Evolutionary conservation across 768 basidiomycete genomes (phyloP).

Genomic region (Tricholoma saponaceum): DNA sequence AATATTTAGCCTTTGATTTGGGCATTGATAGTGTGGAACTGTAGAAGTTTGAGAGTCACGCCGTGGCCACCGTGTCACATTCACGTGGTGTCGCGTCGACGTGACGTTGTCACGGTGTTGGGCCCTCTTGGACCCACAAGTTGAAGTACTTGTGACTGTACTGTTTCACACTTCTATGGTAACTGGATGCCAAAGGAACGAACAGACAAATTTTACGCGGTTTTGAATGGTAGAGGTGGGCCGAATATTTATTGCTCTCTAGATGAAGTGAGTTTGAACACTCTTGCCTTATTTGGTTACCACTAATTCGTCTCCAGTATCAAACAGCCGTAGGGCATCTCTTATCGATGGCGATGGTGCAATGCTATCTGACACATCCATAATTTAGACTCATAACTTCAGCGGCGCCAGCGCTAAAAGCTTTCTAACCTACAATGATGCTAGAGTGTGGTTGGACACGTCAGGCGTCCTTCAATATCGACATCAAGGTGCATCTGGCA

Average conservation of each 20-base stretch:
- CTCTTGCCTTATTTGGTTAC: not conserved
- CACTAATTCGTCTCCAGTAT: conserved; percentile 2
- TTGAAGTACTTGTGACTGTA: not conserved
- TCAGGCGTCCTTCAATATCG: not conserved
- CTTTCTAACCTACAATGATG: conserved; percentile 11
- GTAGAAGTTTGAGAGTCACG: too few relatives aligned
- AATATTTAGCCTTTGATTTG: conserved; percentile 41
- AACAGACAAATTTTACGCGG: conserved; percentile 10
- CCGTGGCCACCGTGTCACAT: not conserved
- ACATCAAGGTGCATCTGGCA: not conserved
- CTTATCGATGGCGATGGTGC: not conserved
- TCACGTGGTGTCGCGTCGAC: conserved; percentile 6
- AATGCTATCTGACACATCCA: not conserved
- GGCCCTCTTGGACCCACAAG: not conserved
- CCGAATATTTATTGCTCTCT: conserved; percentile 3
- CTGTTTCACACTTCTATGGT: not conserved
- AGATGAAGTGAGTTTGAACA: conserved; percentile 6
- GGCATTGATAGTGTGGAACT: conserved; percentile 22
- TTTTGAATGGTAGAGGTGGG: conserved; percentile 12
- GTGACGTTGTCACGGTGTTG: not conserved
- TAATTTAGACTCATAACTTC: conserved; percentile 7
- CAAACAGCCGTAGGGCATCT: conserved; percentile 5
- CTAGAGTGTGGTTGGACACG: conserved; percentile 8
- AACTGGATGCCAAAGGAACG: not conserved
- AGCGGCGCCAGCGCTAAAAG: conserved; percentile 11